A percentile compares a stretch with the other conserved stretches of the same genome.
Conservation (phyloP, 2,329 filamentous ascomycete genomes). For the Exophiala sp. region DNA sequence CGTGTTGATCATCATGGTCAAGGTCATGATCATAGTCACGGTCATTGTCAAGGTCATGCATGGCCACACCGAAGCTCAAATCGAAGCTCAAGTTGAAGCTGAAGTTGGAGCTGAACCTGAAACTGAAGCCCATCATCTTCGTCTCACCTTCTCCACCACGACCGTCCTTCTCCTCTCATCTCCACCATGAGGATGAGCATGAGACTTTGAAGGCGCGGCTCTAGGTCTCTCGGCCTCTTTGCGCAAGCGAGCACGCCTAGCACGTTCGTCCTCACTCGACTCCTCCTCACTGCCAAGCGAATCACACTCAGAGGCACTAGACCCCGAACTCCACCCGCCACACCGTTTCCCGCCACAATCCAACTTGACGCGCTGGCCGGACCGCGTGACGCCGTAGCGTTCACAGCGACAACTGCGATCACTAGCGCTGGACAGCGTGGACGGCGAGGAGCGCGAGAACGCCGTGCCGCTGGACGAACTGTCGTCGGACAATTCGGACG, state of each 20-base stretch:
- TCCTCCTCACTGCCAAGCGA: slow-evolving; percentile 18
- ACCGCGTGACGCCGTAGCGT: slow-evolving; percentile 91
- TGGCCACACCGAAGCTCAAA: no score
- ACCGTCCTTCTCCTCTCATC: slow-evolving; percentile 12
- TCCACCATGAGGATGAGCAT: background rate
- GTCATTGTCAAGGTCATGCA: no score
- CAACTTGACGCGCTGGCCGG: slow-evolving; percentile 87
- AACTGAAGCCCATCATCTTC: slow-evolving; percentile 8
- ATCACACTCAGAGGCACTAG: slow-evolving; percentile 26
- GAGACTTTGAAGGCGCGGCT: slow-evolving; percentile 1
- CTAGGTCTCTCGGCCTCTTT: slow-evolving; percentile 16
- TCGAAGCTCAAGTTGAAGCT: no score
- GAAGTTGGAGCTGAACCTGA: no score
- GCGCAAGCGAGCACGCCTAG: slow-evolving; percentile 14
- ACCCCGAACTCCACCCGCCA: slow-evolving; percentile 60
- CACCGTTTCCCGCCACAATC: slow-evolving; percentile 89
- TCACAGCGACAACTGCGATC: slow-evolving; percentile 77
- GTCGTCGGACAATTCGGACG: slow-evolving; percentile 57
- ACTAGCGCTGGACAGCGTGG: slow-evolving; percentile 60
- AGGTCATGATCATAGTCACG: no score
- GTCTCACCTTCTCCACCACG: slow-evolving; percentile 19
- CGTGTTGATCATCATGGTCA: no score
- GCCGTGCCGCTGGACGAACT: slow-evolving; percentile 44
- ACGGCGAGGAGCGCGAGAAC: slow-evolving; percentile 51
- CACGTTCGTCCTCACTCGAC: slow-evolving; percentile 24